Evolutionary conservation across 2,329 filamentous ascomycete genomes (phyloP).

Genomic region (Trichoderma lentiforme): DNA sequence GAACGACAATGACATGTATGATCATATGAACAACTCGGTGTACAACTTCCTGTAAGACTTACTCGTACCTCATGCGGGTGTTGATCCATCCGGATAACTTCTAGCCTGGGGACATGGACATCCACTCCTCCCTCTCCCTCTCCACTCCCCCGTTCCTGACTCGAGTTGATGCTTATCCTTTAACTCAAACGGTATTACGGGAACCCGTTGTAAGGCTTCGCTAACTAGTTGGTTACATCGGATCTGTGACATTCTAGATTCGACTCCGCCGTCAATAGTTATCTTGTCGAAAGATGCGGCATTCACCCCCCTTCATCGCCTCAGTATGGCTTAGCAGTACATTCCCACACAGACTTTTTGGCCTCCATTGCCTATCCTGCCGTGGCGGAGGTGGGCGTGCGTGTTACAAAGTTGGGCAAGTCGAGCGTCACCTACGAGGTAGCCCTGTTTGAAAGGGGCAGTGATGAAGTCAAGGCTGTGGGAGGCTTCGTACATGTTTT

Average conservation of each 20-base stretch:
- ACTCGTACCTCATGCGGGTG: background rate
- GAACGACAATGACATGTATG: constrained; percentile 93
- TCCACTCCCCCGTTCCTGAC: background rate
- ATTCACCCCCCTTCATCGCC: constrained; percentile 66
- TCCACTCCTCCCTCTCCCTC: background rate
- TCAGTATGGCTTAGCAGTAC: constrained; percentile 80
- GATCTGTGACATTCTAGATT: constrained; percentile 49
- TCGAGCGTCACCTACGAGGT: constrained; percentile 90
- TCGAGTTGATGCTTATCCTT: background rate
- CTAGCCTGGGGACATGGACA: background rate
- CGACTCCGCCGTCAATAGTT: constrained; percentile 86
- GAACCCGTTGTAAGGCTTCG: background rate
- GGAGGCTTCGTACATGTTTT: constrained; percentile 87
- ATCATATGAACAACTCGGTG: constrained; percentile 87
- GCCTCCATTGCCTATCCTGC: constrained; percentile 77
- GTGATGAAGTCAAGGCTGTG: constrained; percentile 74
- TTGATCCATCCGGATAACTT: background rate
- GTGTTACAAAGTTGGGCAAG: constrained; percentile 79
- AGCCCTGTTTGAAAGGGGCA: constrained; percentile 74
- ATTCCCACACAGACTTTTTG: constrained; percentile 83
- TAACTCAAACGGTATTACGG: background rate
- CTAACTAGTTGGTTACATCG: background rate
- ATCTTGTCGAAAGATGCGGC: constrained; percentile 74
- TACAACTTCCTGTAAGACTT: constrained; percentile 69
- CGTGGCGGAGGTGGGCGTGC: constrained; percentile 73